Evolutionary conservation across 139 green algal species (phyloP).

Genomic region (Chlorella sp.): DNA sequence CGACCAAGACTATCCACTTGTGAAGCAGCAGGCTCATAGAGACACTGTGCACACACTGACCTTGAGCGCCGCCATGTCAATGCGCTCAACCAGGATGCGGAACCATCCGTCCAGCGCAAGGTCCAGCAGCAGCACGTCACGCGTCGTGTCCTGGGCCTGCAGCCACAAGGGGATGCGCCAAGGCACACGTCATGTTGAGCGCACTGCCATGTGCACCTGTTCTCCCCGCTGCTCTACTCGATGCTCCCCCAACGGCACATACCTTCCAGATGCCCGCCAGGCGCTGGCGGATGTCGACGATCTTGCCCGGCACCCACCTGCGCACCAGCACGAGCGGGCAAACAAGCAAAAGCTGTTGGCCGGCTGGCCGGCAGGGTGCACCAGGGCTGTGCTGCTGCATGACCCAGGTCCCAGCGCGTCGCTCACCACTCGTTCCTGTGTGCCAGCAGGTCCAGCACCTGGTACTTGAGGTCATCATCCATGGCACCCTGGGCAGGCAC

Average conservation of each 20-base stretch:
- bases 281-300: slow-evolving; percentile 68
- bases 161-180: background rate
- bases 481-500: slow-evolving; percentile 36
- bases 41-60: too few species aligned
- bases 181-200: background rate
- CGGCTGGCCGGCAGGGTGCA: too few species aligned
- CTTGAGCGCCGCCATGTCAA: slow-evolving; percentile 36
- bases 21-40: too few species aligned
- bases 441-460: slow-evolving; percentile 67
- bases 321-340: background rate
- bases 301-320: slow-evolving; percentile 82
- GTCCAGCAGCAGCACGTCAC: slow-evolving; percentile 88
- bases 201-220: background rate
- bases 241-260: too few species aligned
- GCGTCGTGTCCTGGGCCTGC: slow-evolving; percentile 33
- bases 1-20: too few species aligned
- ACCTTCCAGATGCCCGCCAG: slow-evolving; percentile 68
- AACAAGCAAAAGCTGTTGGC: background rate
- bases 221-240: too few species aligned
- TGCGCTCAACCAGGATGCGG: slow-evolving; percentile 63
- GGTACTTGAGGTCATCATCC: slow-evolving; percentile 47
- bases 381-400: too few species aligned
- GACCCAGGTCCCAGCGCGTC: too few species aligned
- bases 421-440: slow-evolving; percentile 72
- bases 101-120: slow-evolving; percentile 86